phyloP scores from a whole-genome alignment of 768 basidiomycete species.

The Macrolepiota dolichaula region DNA sequence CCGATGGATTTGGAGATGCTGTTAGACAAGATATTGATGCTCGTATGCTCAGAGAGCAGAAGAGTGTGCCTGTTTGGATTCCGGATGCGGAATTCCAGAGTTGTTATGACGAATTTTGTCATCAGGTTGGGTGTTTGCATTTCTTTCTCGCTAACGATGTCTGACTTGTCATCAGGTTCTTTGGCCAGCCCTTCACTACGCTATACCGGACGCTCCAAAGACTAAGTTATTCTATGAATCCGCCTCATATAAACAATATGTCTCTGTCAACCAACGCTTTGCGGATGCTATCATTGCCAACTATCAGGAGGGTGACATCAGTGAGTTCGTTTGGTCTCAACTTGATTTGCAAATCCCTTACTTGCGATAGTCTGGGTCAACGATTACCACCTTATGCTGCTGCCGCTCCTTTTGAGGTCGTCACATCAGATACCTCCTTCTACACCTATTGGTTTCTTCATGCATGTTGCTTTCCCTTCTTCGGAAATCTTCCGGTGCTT shows the following conservation, averaged over 20 bases:
- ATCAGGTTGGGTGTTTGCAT: conserved; percentile 51
- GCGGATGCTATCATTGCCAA: conserved; percentile 78
- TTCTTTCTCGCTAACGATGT: conserved; percentile 11
- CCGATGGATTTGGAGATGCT: conserved; percentile 58
- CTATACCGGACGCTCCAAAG: conserved; percentile 84
- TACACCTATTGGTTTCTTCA: conserved; percentile 87
- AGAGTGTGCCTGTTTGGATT: conserved; percentile 68
- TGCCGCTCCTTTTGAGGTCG: conserved; percentile 81
- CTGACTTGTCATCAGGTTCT: conserved; percentile 44
- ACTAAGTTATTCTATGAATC: conserved; percentile 80
- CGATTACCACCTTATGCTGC: conserved; percentile 95
- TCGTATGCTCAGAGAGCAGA: conserved; percentile 37
- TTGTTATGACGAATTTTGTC: conserved; percentile 85
- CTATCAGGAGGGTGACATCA: conserved; percentile 88
- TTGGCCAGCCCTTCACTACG: conserved; percentile 87
- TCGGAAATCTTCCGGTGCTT: conserved; percentile 96
- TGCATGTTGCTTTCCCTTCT: conserved; percentile 94
- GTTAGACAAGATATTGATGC: conserved; percentile 54
- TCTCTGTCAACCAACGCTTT: conserved; percentile 86
- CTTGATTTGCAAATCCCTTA: not conserved
- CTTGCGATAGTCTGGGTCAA: conserved; percentile 66
- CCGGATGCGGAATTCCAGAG: conserved; percentile 75
- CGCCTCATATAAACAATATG: conserved; percentile 80
- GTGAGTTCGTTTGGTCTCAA: not conserved
- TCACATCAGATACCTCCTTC: conserved; percentile 48